phyloP scores from a whole-genome alignment of 257 asterid species.

The Rauvolfia tetraphylla region DNA sequence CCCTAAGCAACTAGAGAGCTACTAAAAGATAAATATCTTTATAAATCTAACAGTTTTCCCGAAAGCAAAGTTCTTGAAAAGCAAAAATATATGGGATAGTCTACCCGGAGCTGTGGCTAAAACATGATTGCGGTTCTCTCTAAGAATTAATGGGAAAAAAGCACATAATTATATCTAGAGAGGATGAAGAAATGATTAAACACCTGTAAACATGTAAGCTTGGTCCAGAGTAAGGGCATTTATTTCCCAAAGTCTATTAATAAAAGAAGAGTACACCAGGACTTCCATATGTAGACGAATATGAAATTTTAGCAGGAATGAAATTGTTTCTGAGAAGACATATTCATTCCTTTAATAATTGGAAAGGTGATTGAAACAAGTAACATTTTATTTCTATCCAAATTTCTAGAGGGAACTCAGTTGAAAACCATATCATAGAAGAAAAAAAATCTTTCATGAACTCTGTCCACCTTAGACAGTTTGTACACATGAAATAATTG shows the following conservation, averaged over 20 bases:
- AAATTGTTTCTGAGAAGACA: background rate
- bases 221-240: background rate
- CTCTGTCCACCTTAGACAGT: background rate
- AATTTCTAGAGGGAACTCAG: background rate
- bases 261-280: background rate
- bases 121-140: background rate
- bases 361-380: background rate
- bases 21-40: background rate
- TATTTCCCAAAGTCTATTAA: background rate
- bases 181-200: background rate
- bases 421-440: background rate
- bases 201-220: too few species aligned
- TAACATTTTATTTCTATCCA: background rate
- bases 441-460: background rate
- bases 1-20: background rate
- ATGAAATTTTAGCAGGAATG: background rate
- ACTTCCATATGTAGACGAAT: background rate
- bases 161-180: background rate
- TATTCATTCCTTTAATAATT: background rate
- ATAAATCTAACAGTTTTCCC: background rate
- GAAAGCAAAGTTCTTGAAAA: background rate
- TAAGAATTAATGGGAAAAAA: background rate
- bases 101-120: background rate
- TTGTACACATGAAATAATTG: background rate
- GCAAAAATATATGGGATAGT: background rate